Conservation (phyloP, 768 basidiomycete genomes). For the Kwoniella mangroviensis region DNA sequence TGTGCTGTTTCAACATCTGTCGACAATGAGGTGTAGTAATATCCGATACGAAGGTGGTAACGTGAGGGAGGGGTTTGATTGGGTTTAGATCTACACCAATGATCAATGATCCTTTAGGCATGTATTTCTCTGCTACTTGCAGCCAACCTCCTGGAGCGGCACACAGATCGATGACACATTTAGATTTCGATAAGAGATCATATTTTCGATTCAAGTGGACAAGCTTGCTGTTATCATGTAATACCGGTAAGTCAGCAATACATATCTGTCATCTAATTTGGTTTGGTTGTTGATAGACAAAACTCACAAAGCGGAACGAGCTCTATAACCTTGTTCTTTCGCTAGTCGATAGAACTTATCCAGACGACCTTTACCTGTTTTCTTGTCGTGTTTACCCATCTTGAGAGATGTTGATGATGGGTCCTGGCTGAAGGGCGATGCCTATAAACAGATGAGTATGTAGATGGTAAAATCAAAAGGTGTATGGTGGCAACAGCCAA, state of each 20-base stretch:
- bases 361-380: conserved; percentile 81
- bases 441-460: too few species aligned
- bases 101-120: conserved; percentile 89
- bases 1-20: conserved; percentile 76
- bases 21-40: conserved; percentile 93
- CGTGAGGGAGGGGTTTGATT: conserved; percentile 92
- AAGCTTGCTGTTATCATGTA: conserved; percentile 67
- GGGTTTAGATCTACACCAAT: conserved; percentile 95
- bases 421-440: not conserved
- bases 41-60: conserved; percentile 88
- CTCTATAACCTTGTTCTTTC: conserved; percentile 98
- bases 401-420: conserved; percentile 10
- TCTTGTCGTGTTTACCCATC: conserved; percentile 59
- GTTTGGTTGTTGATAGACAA: not conserved
- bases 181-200: conserved; percentile 76
- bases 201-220: conserved; percentile 99
- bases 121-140: conserved; percentile 96
- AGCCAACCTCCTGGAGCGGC: conserved; percentile 99
- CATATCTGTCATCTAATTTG: too few species aligned
- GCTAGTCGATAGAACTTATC: conserved; percentile 98
- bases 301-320: conserved; percentile 79
- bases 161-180: conserved; percentile 96
- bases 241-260: not conserved
- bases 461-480: not conserved
- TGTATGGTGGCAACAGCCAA: conserved; percentile 5